Conservation (phyloP, 2,329 filamentous ascomycete species). For the Claviceps africana region DNA sequence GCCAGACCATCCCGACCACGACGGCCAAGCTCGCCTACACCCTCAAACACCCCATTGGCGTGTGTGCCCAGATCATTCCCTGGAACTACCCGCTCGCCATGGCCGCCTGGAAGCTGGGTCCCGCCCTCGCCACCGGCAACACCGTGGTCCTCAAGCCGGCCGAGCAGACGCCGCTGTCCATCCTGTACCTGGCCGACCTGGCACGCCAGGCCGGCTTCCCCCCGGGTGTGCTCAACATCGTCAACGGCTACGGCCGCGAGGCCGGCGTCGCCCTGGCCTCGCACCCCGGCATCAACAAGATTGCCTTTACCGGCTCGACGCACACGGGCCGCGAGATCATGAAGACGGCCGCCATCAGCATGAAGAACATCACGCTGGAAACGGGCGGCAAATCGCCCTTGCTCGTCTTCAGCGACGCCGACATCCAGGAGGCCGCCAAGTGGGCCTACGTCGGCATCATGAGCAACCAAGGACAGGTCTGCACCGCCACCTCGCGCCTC, state of each 20-base stretch:
- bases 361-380: slow-evolving; percentile 54
- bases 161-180: slow-evolving; percentile 53
- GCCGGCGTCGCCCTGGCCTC: slow-evolving; percentile 54
- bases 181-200: slow-evolving; percentile 50
- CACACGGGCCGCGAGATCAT: slow-evolving; percentile 60
- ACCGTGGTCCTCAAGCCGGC: slow-evolving; percentile 51
- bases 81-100: slow-evolving; percentile 49
- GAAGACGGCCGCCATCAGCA: slow-evolving; percentile 54
- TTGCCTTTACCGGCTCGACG: slow-evolving; percentile 68
- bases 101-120: slow-evolving; percentile 58
- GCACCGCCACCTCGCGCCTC: slow-evolving; percentile 50
- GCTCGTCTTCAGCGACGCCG: slow-evolving; percentile 50
- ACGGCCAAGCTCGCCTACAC: slow-evolving; percentile 61
- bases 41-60: slow-evolving; percentile 61
- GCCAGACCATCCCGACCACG: slow-evolving; percentile 59
- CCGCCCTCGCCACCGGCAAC: slow-evolving; percentile 51
- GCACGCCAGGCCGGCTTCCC: slow-evolving; percentile 64
- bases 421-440: slow-evolving; percentile 54
- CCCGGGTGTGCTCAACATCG: slow-evolving; percentile 61
- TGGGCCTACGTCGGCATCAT: slow-evolving; percentile 37
- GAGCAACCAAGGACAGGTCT: slow-evolving; percentile 51
- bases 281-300: slow-evolving; percentile 58
- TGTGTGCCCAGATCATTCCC: slow-evolving; percentile 63
- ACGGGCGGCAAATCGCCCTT: slow-evolving; percentile 54
- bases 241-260: slow-evolving; percentile 56